phyloP scores from a whole-genome alignment of 441 rosid species.

The Melastoma candidum region DNA sequence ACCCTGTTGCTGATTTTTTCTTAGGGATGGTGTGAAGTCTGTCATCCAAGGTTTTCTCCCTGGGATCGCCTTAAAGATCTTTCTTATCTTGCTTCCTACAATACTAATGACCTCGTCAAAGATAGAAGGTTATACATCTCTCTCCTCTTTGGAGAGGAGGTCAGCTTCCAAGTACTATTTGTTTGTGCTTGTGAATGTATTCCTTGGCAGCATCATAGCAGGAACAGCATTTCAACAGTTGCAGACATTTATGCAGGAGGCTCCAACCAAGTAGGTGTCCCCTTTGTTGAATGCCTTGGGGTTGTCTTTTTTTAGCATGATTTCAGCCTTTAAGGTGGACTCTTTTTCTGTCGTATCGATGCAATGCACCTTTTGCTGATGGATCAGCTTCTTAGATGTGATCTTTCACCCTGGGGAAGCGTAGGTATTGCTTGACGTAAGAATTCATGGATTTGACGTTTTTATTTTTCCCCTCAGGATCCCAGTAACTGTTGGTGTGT shows the following conservation, averaged over 20 bases:
- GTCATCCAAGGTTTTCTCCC: conserved; percentile 21
- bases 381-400: no score
- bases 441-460: background rate
- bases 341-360: background rate
- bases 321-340: background rate
- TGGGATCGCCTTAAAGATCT: conserved; percentile 19
- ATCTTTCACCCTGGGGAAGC: no score
- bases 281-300: background rate
- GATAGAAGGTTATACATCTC: conserved; percentile 16
- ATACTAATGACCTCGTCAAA: conserved; percentile 17
- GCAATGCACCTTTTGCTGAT: no score
- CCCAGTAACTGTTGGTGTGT: conserved; percentile 17
- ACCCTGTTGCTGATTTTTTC: background rate
- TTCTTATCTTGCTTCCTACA: conserved; percentile 16
- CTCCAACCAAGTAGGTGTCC: conserved; percentile 10
- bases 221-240: conserved; percentile 21
- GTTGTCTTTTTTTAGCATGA: background rate
- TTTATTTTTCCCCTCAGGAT: conserved; percentile 8
- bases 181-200: conserved; percentile 16
- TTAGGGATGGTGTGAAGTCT: conserved; percentile 14
- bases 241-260: conserved; percentile 13
- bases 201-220: conserved; percentile 16
- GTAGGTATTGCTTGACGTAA: background rate
- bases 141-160: conserved; percentile 15
- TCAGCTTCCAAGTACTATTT: conserved; percentile 11